Base-by-base conservation (phyloP, 2,329 filamentous ascomycete species). In the Penicillium thymicola region DNA sequence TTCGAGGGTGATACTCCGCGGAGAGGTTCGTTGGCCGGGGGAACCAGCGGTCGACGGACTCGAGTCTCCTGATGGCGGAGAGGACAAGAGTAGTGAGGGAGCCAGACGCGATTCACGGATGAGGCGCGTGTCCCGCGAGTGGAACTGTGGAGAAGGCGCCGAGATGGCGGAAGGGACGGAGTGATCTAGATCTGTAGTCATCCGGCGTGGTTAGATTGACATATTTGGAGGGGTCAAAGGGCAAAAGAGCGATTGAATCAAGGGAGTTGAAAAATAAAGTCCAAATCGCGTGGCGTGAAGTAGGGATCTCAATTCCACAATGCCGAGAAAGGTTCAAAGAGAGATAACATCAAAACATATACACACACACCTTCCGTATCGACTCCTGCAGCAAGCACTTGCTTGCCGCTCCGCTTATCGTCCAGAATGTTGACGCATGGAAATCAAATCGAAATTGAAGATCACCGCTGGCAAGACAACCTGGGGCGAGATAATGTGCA, bases 301-400 rank as follows among this genome's bases (percentile, higher is more conserved):
- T 34, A 47, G 50, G 47, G 40, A 47, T 23, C 32, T 42, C 53
- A 57, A 62, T 57, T 54, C 43, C 38, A 27, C 21, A 27, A 34
- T 21, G 4, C 51, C 18, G 44, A 40, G 43, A 55, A 30, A 36
- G 34, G 38, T 32, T 37, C 40, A 48, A 56, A 40, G 43, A 42
- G 50, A 36, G 14, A 43, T 42, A 57, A 56, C 58, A 53, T 54
- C 53, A 54, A 60, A 37, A 41, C 21, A 21, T 32, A 57, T 54
- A 60, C 55, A 74, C 74, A 59, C 65, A 77, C 75, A 59, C 75
- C 71, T 75, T 76, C 75, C 75, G 75, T 75, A 68, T 76, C 72
- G 74, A 74, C 73, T 72, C 69, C 70, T 72, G 74, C 74, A 76
- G 75, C 75, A 77, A 77, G 75, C 75, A 73, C 71, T 72, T 71